Percentiles rank a stretch among this genome's conserved stretches.
phyloP scores from a whole-genome alignment of 352 stramenopile species.

The Globisporangium paddicum region DNA sequence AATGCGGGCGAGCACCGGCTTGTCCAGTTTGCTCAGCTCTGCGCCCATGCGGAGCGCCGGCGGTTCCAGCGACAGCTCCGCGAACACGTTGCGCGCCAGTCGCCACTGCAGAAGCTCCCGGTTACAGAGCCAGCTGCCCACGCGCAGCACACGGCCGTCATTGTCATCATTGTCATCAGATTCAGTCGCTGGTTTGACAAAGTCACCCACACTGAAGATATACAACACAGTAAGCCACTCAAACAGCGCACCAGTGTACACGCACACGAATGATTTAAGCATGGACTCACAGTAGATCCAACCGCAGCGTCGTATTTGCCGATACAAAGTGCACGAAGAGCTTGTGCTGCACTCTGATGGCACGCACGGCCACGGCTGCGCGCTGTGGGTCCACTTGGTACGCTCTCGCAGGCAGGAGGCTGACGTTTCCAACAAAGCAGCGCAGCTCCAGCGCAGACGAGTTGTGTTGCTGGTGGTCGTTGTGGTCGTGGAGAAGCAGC shows the following conservation, averaged over 20 bases:
- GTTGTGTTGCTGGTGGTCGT: background rate
- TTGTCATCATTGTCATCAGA: background rate
- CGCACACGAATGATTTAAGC: background rate
- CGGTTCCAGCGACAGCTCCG: conserved; percentile 17
- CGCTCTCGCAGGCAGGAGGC: conserved; percentile 21
- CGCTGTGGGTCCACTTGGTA: conserved; percentile 3
- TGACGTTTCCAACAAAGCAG: conserved; percentile 27
- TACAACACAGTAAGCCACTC: background rate
- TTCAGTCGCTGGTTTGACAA: conserved; percentile 20
- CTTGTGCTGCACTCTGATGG: conserved; percentile 23
- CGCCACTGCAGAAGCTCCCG: conserved; percentile 40
- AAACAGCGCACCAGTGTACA: background rate
- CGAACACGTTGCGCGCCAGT: conserved; percentile 39
- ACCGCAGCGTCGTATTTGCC: conserved; percentile 15
- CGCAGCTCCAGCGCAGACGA: conserved; percentile 8
- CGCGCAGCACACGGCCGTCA: conserved; percentile 10
- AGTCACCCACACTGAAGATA: conserved; percentile 31
- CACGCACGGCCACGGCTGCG: conserved; percentile 24
- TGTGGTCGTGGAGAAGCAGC: too few species aligned
- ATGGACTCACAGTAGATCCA: conserved; percentile 29
- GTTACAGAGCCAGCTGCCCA: conserved; percentile 29
- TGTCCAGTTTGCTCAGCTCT: conserved; percentile 36
- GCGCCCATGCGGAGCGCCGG: conserved; percentile 20
- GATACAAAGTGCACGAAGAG: conserved; percentile 53
- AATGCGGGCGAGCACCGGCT: conserved; percentile 22